Evolutionary conservation across 2,329 filamentous ascomycete species (phyloP).

Genomic region (Fusarium aywerte): DNA sequence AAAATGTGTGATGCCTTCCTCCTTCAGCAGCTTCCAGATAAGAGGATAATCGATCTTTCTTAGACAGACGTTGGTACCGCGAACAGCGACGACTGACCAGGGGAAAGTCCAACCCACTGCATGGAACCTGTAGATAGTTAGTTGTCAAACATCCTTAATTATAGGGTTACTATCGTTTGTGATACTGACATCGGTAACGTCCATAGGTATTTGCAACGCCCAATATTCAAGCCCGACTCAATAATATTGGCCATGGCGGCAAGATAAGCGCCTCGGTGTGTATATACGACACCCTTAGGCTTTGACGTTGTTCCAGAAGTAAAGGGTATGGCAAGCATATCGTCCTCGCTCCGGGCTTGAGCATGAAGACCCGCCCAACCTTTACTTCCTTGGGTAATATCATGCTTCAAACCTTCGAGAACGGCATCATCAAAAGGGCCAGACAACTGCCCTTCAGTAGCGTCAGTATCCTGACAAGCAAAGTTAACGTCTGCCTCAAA

Average conservation of each 20-base stretch:
- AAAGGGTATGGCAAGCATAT: constrained; percentile 87
- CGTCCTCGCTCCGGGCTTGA: constrained; percentile 79
- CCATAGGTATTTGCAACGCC: constrained; percentile 86
- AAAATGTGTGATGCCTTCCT: constrained; percentile 91
- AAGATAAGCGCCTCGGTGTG: constrained; percentile 87
- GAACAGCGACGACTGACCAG: constrained; percentile 90
- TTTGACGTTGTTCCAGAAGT: constrained; percentile 92
- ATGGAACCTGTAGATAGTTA: constrained; percentile 63
- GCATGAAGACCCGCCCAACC: constrained; percentile 83
- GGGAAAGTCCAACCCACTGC: constrained; percentile 86
- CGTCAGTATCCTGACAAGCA: constrained; percentile 76
- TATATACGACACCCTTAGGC: constrained; percentile 94
- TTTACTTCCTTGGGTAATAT: constrained; percentile 69
- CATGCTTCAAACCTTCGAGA: constrained; percentile 79
- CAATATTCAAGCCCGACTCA: constrained; percentile 84
- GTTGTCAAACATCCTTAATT: background rate
- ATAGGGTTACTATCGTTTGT: constrained; percentile 18
- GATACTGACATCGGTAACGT: constrained; percentile 86
- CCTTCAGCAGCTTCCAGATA: constrained; percentile 89
- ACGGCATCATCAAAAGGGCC: constrained; percentile 88
- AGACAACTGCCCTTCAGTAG: constrained; percentile 74
- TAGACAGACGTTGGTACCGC: constrained; percentile 94
- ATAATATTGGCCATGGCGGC: constrained; percentile 87
- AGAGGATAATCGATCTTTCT: constrained; percentile 94
- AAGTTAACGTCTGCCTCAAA: constrained; percentile 15